Percentiles rank a stretch among this genome's conserved stretches.
These are phyloP conservation scores for Miscanthus sacchariflorus DNA, from an alignment of 202 grass and related monocot species.

Conservation along the genomic window DNA sequence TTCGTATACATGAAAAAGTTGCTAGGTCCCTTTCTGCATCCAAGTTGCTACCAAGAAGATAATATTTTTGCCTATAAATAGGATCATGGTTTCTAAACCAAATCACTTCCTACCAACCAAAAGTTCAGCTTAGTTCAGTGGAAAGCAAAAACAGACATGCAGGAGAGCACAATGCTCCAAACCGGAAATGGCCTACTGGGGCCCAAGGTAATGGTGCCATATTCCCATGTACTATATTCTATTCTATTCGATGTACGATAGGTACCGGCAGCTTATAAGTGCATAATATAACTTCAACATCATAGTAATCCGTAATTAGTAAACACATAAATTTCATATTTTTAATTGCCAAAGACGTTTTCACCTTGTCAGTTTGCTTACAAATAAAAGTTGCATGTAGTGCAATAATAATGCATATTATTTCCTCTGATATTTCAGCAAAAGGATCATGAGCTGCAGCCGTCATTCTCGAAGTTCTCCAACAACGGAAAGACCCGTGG, in stretches of 20 bases:
- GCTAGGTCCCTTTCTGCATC: conserved; percentile 14
- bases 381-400: too few relatives aligned
- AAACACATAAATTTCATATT: too few relatives aligned
- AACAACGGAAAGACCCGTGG: too few relatives aligned
- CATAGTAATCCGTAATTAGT: too few relatives aligned
- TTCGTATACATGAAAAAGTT: conserved; percentile 11
- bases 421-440: too few relatives aligned
- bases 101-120: neutral
- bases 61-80: conserved; percentile 38
- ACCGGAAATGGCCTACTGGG: neutral
- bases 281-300: neutral
- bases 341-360: too few relatives aligned
- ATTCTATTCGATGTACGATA: neutral
- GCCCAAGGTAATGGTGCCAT: conserved; percentile 31
- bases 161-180: neutral
- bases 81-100: conserved; percentile 12
- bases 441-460: too few relatives aligned
- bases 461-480: too few relatives aligned
- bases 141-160: neutral
- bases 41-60: conserved; percentile 2
- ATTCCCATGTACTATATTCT: neutral
- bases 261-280: neutral
- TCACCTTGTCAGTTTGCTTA: too few relatives aligned
- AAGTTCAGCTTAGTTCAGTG: neutral
- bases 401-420: too few relatives aligned